Evolutionary conservation across 495 filamentous ascomycete genomes (phyloP).

Genomic region (Penicillium dipodomyicola): DNA sequence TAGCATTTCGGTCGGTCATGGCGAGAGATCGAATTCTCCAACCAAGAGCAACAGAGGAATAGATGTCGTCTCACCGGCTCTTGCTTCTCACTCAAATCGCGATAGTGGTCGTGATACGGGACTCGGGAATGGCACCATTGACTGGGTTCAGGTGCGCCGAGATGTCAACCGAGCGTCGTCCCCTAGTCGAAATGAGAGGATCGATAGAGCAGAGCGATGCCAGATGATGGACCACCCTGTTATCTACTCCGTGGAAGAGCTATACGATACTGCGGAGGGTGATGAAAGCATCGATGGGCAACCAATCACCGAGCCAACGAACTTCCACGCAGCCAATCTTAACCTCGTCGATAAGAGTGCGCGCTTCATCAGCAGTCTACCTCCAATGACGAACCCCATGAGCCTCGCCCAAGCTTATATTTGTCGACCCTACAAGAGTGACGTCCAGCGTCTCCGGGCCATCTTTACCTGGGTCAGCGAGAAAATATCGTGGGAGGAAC

Average conservation of each 20-base stretch:
- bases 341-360: slow-evolving; percentile 92
- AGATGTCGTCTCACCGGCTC: slow-evolving; percentile 35
- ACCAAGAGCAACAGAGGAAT: slow-evolving; percentile 45
- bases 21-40: slow-evolving; percentile 47
- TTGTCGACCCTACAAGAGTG: slow-evolving; percentile 90
- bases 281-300: slow-evolving; percentile 86
- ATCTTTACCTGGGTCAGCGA: slow-evolving; percentile 98
- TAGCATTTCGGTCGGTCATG: slow-evolving; percentile 68
- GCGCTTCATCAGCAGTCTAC: slow-evolving; percentile 84
- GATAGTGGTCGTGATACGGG: slow-evolving; percentile 67
- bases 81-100: slow-evolving; percentile 33
- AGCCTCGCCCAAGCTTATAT: slow-evolving; percentile 88
- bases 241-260: slow-evolving; percentile 81
- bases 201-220: slow-evolving; percentile 84
- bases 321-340: slow-evolving; percentile 77
- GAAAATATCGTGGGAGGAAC: slow-evolving; percentile 95
- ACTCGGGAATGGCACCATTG: slow-evolving; percentile 56
- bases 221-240: slow-evolving; percentile 92
- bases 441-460: slow-evolving; percentile 86
- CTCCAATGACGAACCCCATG: slow-evolving; percentile 80
- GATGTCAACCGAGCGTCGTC: slow-evolving; percentile 96
- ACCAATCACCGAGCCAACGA: slow-evolving; percentile 75
- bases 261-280: slow-evolving; percentile 81
- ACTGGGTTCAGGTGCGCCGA: slow-evolving; percentile 94
- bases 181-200: slow-evolving; percentile 79